These are phyloP conservation scores for Parmelia sp. DNA, from an alignment of 495 filamentous ascomycete species.

Conservation along the genomic window DNA sequence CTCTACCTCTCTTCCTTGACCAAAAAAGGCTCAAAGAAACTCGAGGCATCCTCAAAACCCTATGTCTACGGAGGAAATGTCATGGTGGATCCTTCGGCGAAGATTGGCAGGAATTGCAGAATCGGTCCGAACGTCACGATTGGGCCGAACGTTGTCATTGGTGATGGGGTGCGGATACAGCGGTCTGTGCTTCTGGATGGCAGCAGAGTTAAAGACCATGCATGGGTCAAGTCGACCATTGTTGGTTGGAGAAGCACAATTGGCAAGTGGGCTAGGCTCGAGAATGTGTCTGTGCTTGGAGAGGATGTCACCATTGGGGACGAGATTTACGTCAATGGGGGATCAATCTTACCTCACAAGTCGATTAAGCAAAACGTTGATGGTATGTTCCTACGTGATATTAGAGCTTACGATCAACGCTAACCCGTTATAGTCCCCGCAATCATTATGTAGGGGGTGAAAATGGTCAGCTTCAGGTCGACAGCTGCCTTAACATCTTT, in stretches of 20 bases:
- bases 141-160: conserved; percentile 88
- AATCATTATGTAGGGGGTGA: conserved; percentile 71
- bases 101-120: conserved; percentile 97
- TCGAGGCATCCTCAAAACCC: conserved; percentile 65
- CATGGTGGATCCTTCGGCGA: conserved; percentile 88
- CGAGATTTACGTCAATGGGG: conserved; percentile 98
- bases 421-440: conserved; percentile 52
- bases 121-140: conserved; percentile 98
- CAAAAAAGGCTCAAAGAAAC: conserved; percentile 84
- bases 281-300: conserved; percentile 95
- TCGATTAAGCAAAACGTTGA: conserved; percentile 98
- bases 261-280: conserved; percentile 89
- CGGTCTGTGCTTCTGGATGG: conserved; percentile 84
- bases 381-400: conserved; percentile 43
- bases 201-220: conserved; percentile 96
- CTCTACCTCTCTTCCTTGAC: conserved; percentile 90
- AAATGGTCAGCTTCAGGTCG: background rate
- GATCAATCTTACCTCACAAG: conserved; percentile 95
- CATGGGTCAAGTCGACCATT: conserved; percentile 98
- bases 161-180: conserved; percentile 92
- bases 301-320: conserved; percentile 99
- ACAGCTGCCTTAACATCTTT: background rate
- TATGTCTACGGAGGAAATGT: conserved; percentile 96
- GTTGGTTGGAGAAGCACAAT: conserved; percentile 98
- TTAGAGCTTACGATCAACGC: conserved; percentile 18